Evolutionary conservation across 371 early-diverging fungal species (phyloP).

Genomic region (Rhizomucor pusillus): DNA sequence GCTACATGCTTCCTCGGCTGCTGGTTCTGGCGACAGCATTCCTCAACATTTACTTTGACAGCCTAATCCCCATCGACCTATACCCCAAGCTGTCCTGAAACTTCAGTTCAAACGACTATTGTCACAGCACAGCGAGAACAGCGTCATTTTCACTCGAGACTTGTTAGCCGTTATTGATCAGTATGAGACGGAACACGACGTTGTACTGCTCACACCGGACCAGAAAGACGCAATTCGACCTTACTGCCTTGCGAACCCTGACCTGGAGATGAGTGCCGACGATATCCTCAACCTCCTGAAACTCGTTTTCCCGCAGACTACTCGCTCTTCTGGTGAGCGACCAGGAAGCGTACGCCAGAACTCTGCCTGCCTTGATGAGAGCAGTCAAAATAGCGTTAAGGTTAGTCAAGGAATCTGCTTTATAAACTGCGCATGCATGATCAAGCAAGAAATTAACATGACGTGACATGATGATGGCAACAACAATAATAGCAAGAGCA

Average conservation of each 20-base stretch:
- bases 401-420: too few species aligned
- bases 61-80: constrained; percentile 18
- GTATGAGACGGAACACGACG: constrained; percentile 35
- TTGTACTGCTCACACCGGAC: constrained; percentile 28
- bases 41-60: not conserved
- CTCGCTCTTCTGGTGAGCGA: constrained; percentile 23
- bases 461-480: too few species aligned
- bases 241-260: constrained; percentile 36
- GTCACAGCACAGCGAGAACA: constrained; percentile 20
- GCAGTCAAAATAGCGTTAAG: too few species aligned
- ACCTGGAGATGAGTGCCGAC: constrained; percentile 51
- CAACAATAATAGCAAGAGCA: not conserved
- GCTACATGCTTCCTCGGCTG: too few species aligned
- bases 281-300: constrained; percentile 44
- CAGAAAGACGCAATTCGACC: constrained; percentile 48
- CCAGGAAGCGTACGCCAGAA: not conserved
- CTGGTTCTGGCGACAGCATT: not conserved
- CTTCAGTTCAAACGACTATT: constrained; percentile 40
- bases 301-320: constrained; percentile 33
- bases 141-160: constrained; percentile 44
- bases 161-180: constrained; percentile 33
- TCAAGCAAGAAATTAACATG: too few species aligned
- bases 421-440: too few species aligned
- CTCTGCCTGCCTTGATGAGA: too few species aligned
- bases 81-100: constrained; percentile 40